These are phyloP conservation scores for Mortierella sp. DNA, from an alignment of 371 early-diverging fungal genomes.

Conservation along the genomic window DNA sequence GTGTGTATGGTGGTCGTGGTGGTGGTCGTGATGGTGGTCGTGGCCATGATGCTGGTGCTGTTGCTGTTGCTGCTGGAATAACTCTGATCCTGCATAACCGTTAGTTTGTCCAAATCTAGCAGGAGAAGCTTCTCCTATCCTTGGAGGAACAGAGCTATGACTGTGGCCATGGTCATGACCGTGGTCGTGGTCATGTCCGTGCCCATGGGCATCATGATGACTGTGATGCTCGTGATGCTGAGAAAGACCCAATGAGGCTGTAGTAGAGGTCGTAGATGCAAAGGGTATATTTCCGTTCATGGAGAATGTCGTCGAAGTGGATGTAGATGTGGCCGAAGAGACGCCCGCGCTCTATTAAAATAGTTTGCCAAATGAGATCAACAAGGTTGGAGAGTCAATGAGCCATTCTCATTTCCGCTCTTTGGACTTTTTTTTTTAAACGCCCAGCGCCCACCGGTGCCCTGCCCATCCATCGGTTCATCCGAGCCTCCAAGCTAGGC, in stretches of 20 bases:
- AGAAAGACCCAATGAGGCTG: not conserved
- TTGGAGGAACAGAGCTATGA: too few relatives aligned
- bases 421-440: too few relatives aligned
- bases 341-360: constrained; percentile 16
- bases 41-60: constrained; percentile 9
- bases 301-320: constrained; percentile 6
- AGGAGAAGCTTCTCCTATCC: too few relatives aligned
- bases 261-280: constrained; percentile 18
- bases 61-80: constrained; percentile 4
- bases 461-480: too few relatives aligned
- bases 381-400: too few relatives aligned
- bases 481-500: too few relatives aligned
- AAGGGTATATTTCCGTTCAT: constrained; percentile 46
- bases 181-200: constrained; percentile 28
- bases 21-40: constrained; percentile 12
- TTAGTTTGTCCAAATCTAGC: not conserved
- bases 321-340: constrained; percentile 20
- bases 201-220: constrained; percentile 11
- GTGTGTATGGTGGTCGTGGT: constrained; percentile 1
- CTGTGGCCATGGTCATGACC: constrained; percentile 30
- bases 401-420: too few relatives aligned
- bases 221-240: not conserved
- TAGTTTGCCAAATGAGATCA: too few relatives aligned
- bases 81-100: constrained; percentile 1
- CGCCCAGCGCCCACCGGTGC: too few relatives aligned